Evolutionary conservation across 345 rosid species (phyloP).

Genomic region (Hibiscus trionum): DNA sequence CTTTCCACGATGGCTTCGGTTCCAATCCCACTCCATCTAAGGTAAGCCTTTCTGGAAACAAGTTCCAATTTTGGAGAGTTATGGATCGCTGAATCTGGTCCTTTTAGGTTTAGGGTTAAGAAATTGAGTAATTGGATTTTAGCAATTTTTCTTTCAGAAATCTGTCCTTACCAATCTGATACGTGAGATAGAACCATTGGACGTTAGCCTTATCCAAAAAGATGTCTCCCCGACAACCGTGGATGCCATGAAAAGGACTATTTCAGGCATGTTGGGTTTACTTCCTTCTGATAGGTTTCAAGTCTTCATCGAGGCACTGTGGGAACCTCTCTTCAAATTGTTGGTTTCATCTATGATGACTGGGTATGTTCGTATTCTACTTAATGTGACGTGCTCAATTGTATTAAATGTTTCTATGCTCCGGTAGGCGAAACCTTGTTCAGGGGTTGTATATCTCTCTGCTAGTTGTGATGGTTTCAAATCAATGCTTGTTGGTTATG

Average conservation of each 20-base stretch:
- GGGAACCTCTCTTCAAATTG: constrained; percentile 89
- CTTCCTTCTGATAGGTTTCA: constrained; percentile 95
- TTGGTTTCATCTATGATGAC: constrained; percentile 95
- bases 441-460: not conserved
- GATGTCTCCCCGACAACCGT: constrained; percentile 76
- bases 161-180: constrained; percentile 52
- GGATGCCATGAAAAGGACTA: constrained; percentile 97
- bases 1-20: constrained; percentile 34
- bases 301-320: constrained; percentile 73
- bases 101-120: not conserved
- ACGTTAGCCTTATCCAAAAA: constrained; percentile 80
- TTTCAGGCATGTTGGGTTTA: constrained; percentile 91
- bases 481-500: not conserved
- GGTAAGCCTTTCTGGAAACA: constrained; percentile 22
- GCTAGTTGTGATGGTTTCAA: not conserved
- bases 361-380: constrained; percentile 48
- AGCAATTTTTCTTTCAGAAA: constrained; percentile 41
- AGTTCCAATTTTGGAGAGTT: not conserved
- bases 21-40: constrained; percentile 32
- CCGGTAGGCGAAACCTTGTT: no score
- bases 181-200: constrained; percentile 87
- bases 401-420: not conserved
- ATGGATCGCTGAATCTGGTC: not conserved
- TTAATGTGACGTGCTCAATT: not conserved
- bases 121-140: not conserved